Base-by-base conservation (phyloP, 1,284 basidiomycete species). In the Ceratobasidium papillatum region DNA sequence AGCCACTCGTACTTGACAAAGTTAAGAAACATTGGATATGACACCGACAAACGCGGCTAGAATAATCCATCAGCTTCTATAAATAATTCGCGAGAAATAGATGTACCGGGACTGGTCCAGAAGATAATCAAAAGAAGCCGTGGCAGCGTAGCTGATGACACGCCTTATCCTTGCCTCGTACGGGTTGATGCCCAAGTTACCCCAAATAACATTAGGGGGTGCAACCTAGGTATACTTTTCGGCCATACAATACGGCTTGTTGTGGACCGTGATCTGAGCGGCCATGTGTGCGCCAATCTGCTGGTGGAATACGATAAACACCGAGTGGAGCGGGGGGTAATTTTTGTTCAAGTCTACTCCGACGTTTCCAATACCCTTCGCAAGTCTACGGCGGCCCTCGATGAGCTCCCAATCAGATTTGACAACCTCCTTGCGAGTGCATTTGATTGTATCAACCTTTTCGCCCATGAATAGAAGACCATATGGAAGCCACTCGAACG, bases 261-360 rank as follows among this genome's bases (percentile, higher is more conserved):
- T 87, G 79, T 90, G 86, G 58, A 86, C 85, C 54, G 90, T 80
- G 76, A 86, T 88, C 79, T 90, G 89, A 0, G 86, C 86, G 25
- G 91, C 87, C 77, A 92, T 88, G 80, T 92, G 90, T 1, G 91
- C 91, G 11, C 90, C 92, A 77, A 93, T 88, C 81, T 94, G 93
- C 69, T 90, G 86, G 80, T 93, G 90, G 84, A 93, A 94, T 65
- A 91, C 87, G 77, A 95, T 89, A 82, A 95, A 95, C 0, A 87
- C 89, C 73, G 87, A 88, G 22, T 90, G 94, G 77, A 93, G 81
- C 0, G 92, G 91, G 2, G 84, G 84, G 80, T 86, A 88, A 32
- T 85, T 86, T 73, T 87, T 85, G 52, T 80, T 82, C 76, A 86
- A 47, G n/a, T 82, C 82, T 47, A 88, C 82, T 47, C 84, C 80